Base-by-base conservation (phyloP, 2,329 filamentous ascomycete species). In the Chaetomium globosum region DNA sequence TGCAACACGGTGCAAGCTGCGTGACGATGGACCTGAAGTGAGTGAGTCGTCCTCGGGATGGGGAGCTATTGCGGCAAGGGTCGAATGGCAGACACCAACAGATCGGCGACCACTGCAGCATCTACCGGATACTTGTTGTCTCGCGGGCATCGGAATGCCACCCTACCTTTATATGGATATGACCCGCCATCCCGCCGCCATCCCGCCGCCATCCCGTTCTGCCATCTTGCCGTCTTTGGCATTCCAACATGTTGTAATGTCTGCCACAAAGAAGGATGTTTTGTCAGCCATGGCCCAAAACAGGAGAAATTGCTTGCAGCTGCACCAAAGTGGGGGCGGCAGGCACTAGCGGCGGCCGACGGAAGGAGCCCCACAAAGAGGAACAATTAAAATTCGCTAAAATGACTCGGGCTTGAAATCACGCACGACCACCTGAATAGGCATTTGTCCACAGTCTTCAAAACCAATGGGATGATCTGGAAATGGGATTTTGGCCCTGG, bases 81-180 rank as follows among this genome's bases (percentile, higher is more conserved):
- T 36, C 33, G 9, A 36, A 36, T 9, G 19, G 46, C 19, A 5
- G 19, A 49, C 19, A 49, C 4, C 13, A 49, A 49, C 46, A 49
- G 46, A 49, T 49, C 46, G 19, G 46, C 46, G 10, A 19, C 46
- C 3, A 49, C 46, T 49, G 46, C 46, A 49, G 46, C 46, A 49
- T 12, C n/a, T n/a, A 21, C 46, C 46, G 46, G 46, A 21, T 16
- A 49, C 46, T 49, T 49, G 46, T 49, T 49, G 19, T 19, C 10
- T 49, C 46, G 46, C 46, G 46, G 46, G 46, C 4, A 49, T 49
- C 46, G 46, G 46, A 49, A 49, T 49, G 46, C 46, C 46, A 49
- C 46, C 46, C 52, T 30, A 55, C 26, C 52, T 55, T 55, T 55
- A 55, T 55, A 49, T 33, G 28, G 52, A 55, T 55, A 31, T 31